Conservation (phyloP, 2,329 filamentous ascomycete species). For the Penicillium nordicum region DNA sequence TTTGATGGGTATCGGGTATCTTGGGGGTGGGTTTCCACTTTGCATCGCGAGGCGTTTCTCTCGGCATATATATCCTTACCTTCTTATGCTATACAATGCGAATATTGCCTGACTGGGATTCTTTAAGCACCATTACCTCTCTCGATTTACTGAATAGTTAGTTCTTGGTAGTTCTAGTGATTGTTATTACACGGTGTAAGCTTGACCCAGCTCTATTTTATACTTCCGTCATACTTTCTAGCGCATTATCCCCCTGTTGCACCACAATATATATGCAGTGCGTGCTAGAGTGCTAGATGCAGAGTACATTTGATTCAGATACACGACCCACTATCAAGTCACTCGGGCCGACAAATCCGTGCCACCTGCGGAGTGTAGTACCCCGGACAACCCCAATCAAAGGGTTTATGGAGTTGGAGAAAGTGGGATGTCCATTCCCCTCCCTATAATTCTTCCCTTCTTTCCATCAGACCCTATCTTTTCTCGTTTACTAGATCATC, state of each 20-base stretch:
- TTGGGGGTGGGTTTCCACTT: constrained; percentile 5
- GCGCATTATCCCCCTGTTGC: background rate
- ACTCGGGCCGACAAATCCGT: background rate
- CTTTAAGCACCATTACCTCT: background rate
- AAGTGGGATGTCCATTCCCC: background rate
- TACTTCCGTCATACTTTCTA: background rate
- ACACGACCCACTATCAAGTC: background rate
- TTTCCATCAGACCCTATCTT: background rate
- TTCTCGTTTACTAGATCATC: background rate
- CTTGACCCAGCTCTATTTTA: background rate
- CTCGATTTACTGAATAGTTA: background rate
- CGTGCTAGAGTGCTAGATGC: background rate
- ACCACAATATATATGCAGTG: background rate
- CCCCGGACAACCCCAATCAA: background rate
- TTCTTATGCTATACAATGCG: constrained; percentile 5
- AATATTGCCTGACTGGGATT: constrained; percentile 1
- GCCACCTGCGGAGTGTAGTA: background rate
- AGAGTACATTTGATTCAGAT: background rate
- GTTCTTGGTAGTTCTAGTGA: no score
- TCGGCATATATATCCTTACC: constrained; percentile 9
- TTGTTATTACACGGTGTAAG: background rate
- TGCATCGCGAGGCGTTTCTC: constrained; percentile 23
- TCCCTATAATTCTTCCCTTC: background rate
- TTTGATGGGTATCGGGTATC: constrained; percentile 1
- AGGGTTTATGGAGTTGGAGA: background rate